Base-by-base conservation (phyloP, 1,139 yeast species). In the Wickerhamiella pararugosa region DNA sequence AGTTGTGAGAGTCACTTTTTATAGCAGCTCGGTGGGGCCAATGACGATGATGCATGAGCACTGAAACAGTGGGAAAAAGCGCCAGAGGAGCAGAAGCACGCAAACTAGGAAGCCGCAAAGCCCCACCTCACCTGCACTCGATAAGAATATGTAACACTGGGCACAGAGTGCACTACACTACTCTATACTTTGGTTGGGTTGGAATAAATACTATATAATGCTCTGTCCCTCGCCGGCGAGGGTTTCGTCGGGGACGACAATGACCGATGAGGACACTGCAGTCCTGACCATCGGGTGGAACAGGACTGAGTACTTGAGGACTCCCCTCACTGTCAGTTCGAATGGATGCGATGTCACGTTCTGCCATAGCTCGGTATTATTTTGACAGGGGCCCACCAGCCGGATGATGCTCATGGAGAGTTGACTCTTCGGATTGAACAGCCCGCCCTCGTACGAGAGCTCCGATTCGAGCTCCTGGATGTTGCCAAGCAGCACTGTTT, bases 251-350 rank as follows among this genome's bases (percentile, higher is more conserved):
- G 21, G 21, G 21, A 15, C 21, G 21, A 46, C 54, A 51, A 11
- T 87, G 83, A 57, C 79, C 77, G 35, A 79, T 68, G 44, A 66
- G 63, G 29, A 73, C 70, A 15, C 76, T 66, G 48, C 50, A 47
- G 39, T 60, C 48, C 39, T 55, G 51, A 32, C 46, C n/a, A 51
- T 51, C 42, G 53, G 51, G 27, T 60, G 60, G 29, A 87, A 67
- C 1, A 93, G 90, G 40, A 87, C 65, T 43, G 71, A 73, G 59
- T 90, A 87, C 57, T 74, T 76, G 58, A 87, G 68, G 21, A 78
- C 76, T 0, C 98, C 98, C 37, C 94, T 68, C 2, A 87, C 68
- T 27, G 86, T 80, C 52, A 87, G 65, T 48, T 86, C 95, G 59
- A 87, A 87, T 8, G 95, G 94, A 54, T 83, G 75, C 49, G 75